Base-by-base conservation (phyloP, 345 rosid species). In the Kernera saxatilis region DNA sequence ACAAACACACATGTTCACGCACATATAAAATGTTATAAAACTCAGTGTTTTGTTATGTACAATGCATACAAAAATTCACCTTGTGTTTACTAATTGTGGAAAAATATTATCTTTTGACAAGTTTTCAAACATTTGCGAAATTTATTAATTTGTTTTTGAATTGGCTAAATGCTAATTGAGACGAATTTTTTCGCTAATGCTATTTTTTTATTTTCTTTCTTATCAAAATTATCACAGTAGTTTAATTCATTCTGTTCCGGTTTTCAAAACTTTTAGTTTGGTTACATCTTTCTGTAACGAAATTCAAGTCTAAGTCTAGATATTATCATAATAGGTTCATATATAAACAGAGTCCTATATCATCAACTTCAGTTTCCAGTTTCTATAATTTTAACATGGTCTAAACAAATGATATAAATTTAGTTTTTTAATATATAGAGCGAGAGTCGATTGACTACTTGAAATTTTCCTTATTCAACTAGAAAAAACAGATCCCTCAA, bases 401-500 rank as follows among this genome's bases (percentile, higher is more conserved):
- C 7, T n/a, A n/a, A n/a, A n/a, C n/a, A n/a, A n/a, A n/a, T n/a
- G n/a, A 9, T 35, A 41, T 41, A 10, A 35, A 35, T 35, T 23
- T 26, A 40, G 21, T 23, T 26, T 23, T 15, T 14, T 35, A 37
- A 25, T 52, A 19, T 3, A 17, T 17, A 10, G 8, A 25, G 46
- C 14, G 48, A 36, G 50, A 13, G 61, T 14, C 33, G 11, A 53
- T 54, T 19, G 53, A 43, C 54, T n/a, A 25, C 7, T 67, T 54
- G 25, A 53, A 45, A 12, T 4, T 69, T 22, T 11, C 1, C 8
- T 56, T 9, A 6, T 44, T 37, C 33, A 46, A 21, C 61, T 27
- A 0, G 29, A 50, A 29, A 27, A n/a, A 22, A 70, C 77, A 55
- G 5, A 56, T 56, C 71, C 77, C 72, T 29, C 29, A 3, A 73